phyloP scores from a whole-genome alignment of 768 basidiomycete species.

The Aureoboletus auriporus region DNA sequence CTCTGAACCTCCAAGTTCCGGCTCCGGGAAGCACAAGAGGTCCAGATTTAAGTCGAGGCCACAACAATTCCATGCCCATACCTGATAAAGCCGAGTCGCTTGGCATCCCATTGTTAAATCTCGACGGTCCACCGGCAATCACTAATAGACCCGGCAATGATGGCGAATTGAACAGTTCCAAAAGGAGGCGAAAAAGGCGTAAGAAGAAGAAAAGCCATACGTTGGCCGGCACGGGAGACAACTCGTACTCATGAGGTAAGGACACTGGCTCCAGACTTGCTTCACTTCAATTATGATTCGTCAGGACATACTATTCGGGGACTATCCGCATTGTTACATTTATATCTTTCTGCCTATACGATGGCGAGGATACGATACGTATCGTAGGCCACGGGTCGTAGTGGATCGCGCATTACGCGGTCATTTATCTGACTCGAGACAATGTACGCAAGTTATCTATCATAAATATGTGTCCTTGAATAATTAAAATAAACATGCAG shows the following conservation, averaged over 20 bases:
- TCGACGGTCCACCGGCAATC: conserved; percentile 43
- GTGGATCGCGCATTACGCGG: background rate
- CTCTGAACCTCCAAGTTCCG: conserved; percentile 13
- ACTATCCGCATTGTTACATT: no score
- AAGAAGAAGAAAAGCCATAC: conserved; percentile 49
- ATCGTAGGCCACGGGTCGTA: no score
- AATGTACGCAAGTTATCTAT: conserved; percentile 6
- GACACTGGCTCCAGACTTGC: no score
- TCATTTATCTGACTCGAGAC: background rate
- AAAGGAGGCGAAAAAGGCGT: conserved; percentile 51
- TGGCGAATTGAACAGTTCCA: conserved; percentile 29
- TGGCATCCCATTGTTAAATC: conserved; percentile 49
- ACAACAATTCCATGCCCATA: background rate
- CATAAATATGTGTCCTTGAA: conserved; percentile 18
- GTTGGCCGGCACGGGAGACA: conserved; percentile 18
- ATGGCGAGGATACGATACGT: background rate
- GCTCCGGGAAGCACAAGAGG: conserved; percentile 5
- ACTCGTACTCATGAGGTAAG: no score
- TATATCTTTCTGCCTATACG: background rate
- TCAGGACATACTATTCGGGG: conserved; percentile 3
- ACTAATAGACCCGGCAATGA: conserved; percentile 11
- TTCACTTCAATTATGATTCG: background rate
- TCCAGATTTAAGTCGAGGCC: conserved; percentile 3
- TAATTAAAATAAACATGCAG: conserved; percentile 19
- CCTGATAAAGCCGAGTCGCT: conserved; percentile 12